Percentiles rank a stretch among this genome's conserved stretches.
These are phyloP conservation scores for Fusarium anguioides DNA, from an alignment of 2,329 filamentous ascomycete species.

Conservation along the genomic window DNA sequence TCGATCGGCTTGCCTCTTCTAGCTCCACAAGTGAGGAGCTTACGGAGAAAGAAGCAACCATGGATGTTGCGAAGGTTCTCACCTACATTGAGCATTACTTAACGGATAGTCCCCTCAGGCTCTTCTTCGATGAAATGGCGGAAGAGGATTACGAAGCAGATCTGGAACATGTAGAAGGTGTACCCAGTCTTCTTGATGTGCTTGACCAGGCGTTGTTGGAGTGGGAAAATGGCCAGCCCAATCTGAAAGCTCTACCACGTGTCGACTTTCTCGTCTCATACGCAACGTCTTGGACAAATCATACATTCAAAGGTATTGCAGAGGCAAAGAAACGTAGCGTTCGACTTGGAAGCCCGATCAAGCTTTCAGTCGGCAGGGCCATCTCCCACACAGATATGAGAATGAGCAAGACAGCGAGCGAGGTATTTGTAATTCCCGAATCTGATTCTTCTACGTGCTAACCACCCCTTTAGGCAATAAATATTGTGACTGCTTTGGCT, in stretches of 20 bases:
- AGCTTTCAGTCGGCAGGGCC: slow-evolving; percentile 57
- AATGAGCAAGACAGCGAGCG: slow-evolving; percentile 57
- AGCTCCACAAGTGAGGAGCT: slow-evolving; percentile 75
- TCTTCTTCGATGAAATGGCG: slow-evolving; percentile 66
- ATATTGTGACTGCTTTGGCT: slow-evolving; percentile 56
- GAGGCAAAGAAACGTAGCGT: slow-evolving; percentile 76
- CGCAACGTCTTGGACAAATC: slow-evolving; percentile 67
- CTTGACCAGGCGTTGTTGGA: slow-evolving; percentile 62
- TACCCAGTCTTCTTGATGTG: slow-evolving; percentile 58
- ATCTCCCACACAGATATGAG: slow-evolving; percentile 66
- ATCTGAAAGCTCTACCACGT: slow-evolving; percentile 65
- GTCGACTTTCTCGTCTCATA: slow-evolving; percentile 73
- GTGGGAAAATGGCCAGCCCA: slow-evolving; percentile 57
- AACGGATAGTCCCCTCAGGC: slow-evolving; percentile 70
- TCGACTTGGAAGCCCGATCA: slow-evolving; percentile 68
- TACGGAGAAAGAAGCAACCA: slow-evolving; percentile 78
- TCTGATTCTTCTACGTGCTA: slow-evolving; percentile 12
- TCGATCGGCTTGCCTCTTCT: slow-evolving; percentile 77
- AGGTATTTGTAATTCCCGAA: slow-evolving; percentile 46
- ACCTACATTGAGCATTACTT: slow-evolving; percentile 81
- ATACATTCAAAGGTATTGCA: slow-evolving; percentile 74
- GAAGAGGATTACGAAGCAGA: slow-evolving; percentile 63
- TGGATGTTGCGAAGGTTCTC: slow-evolving; percentile 79
- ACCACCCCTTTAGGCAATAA: slow-evolving; percentile 47
- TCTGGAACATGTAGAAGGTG: slow-evolving; percentile 58